Percentiles rank a stretch among this genome's conserved stretches.
Conservation (phyloP, 1,284 basidiomycete genomes). For the Ceratobasidium sp. region DNA sequence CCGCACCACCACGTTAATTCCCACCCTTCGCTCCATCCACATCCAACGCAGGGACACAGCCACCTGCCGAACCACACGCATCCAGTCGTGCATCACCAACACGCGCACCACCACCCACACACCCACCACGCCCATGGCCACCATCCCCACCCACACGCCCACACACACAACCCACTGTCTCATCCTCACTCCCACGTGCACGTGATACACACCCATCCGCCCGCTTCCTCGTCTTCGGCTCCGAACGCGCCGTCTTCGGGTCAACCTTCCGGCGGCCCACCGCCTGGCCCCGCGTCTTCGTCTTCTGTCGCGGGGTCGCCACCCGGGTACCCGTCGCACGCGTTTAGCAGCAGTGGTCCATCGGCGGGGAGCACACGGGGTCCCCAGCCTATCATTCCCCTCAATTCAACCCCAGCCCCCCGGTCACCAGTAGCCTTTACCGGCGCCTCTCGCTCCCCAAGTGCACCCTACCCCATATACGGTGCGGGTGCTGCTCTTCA, state of each 20-base stretch:
- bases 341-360: slow-evolving; percentile 27
- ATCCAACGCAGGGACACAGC: background rate
- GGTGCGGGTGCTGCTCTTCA: slow-evolving; percentile 21
- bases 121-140: background rate
- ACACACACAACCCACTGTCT: slow-evolving; percentile 6
- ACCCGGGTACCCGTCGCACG: slow-evolving; percentile 23
- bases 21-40: background rate
- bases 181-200: slow-evolving; percentile 33
- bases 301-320: slow-evolving; percentile 6
- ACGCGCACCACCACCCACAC: slow-evolving; percentile 30
- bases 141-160: background rate
- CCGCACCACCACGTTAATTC: background rate
- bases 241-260: too few relatives aligned
- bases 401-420: slow-evolving; percentile 33
- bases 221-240: slow-evolving; percentile 3
- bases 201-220: slow-evolving; percentile 31
- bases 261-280: too few relatives aligned
- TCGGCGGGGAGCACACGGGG: slow-evolving; percentile 17
- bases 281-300: slow-evolving; percentile 20
- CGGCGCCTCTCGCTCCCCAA: slow-evolving; percentile 22
- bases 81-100: slow-evolving; percentile 12
- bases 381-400: slow-evolving; percentile 33
- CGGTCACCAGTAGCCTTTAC: slow-evolving; percentile 23
- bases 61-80: slow-evolving; percentile 20
- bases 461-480: slow-evolving; percentile 31